Conservation (phyloP, 805 yeast genomes). For the Sugiyamaella marilandica region DNA sequence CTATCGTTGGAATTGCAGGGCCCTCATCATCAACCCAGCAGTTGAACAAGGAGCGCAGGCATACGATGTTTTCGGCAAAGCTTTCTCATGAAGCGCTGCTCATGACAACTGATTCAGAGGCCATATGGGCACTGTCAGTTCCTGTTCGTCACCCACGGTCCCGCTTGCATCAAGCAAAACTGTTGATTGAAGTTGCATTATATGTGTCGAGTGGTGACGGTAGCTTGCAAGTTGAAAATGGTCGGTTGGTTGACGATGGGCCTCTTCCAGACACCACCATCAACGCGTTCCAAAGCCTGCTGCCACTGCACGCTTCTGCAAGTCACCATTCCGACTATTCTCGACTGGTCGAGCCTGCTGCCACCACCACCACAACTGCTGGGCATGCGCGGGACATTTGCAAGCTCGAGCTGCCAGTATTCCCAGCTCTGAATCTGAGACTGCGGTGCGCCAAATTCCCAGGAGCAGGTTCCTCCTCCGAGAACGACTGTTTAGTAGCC, state of each 20-base stretch:
- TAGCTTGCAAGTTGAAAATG: not conserved
- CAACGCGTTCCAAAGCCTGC: constrained; percentile 36
- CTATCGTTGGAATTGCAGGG: not conserved
- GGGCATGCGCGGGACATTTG: constrained; percentile 3
- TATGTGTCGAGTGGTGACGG: not conserved
- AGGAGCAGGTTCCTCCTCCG: constrained; percentile 38
- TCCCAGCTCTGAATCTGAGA: constrained; percentile 41
- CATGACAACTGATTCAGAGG: not conserved
- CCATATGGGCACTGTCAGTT: not conserved
- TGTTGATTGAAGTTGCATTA: constrained; percentile 14
- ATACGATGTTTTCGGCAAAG: not conserved
- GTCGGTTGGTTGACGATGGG: constrained; percentile 45
- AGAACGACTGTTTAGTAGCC: constrained; percentile 42
- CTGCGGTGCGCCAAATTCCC: constrained; percentile 40
- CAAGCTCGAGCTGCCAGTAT: constrained; percentile 27
- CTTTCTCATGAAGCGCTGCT: not conserved
- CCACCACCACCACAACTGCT: not conserved
- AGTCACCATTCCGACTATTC: not conserved
- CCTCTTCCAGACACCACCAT: constrained; percentile 43
- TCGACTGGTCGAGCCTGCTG: not conserved
- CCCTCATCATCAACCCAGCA: not conserved
- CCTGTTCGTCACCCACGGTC: constrained; percentile 21
- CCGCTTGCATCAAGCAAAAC: constrained; percentile 14
- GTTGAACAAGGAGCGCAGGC: not conserved
- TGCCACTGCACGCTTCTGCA: not conserved